Percentiles rank a stretch among this genome's conserved stretches.
Conservation (phyloP, 2,329 filamentous ascomycete species). For the Parafenestella ontariensis region DNA sequence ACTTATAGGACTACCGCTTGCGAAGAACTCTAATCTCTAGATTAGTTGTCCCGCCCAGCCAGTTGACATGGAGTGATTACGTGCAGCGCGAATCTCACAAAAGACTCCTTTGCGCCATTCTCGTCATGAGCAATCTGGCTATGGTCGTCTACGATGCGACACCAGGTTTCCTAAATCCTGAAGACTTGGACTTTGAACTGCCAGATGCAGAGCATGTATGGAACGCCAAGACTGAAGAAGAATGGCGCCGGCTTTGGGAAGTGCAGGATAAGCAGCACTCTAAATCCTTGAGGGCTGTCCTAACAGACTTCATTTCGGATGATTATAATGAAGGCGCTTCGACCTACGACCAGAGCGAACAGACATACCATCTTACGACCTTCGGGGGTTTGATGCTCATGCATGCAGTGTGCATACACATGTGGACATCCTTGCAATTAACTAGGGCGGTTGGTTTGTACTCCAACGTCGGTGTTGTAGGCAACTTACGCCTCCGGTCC, state of each 20-base stretch:
- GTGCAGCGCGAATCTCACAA: constrained; percentile 39
- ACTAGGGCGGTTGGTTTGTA: not conserved
- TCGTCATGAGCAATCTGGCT: constrained; percentile 42
- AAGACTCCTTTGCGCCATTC: constrained; percentile 41
- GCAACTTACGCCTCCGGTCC: constrained; percentile 19
- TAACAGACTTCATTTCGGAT: constrained; percentile 28
- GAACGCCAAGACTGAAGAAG: constrained; percentile 35
- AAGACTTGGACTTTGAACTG: constrained; percentile 46
- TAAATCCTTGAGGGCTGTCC: constrained; percentile 23
- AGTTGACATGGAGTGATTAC: constrained; percentile 37
- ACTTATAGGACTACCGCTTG: constrained; percentile 22
- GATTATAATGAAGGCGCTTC: not conserved
- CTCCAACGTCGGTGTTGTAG: constrained; percentile 17
- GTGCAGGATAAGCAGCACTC: constrained; percentile 3
- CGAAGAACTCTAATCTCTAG: constrained; percentile 22
- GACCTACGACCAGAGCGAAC: constrained; percentile 8
- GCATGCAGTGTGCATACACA: constrained; percentile 47
- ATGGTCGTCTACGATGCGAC: constrained; percentile 42
- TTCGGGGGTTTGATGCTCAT: constrained; percentile 43
- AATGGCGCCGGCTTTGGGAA: constrained; percentile 30
- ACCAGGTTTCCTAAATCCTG: constrained; percentile 41
- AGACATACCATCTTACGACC: constrained; percentile 23
- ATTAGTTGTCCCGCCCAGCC: constrained; percentile 1
- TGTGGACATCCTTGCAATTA: constrained; percentile 43
- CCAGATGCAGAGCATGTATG: constrained; percentile 42